Conservation (phyloP, 495 filamentous ascomycete species). For the Penicillium taxi region DNA sequence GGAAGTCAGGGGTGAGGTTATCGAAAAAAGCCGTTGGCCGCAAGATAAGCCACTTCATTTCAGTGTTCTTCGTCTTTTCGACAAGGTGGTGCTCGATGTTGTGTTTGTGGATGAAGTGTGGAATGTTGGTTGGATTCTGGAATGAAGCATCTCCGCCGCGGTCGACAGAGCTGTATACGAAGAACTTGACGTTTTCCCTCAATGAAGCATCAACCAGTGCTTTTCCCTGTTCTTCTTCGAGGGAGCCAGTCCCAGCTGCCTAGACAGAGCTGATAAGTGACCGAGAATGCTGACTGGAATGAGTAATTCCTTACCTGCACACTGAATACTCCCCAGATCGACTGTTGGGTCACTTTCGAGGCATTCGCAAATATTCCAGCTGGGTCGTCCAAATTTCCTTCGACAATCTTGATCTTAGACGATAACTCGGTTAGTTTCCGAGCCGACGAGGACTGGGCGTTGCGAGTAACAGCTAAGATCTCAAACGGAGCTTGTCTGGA, state of each 20-base stretch:
- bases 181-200: conserved; percentile 48
- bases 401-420: conserved; percentile 41
- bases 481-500: conserved; percentile 38
- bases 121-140: conserved; percentile 49
- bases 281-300: conserved; percentile 26
- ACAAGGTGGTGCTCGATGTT: conserved; percentile 56
- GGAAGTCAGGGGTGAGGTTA: conserved; percentile 49
- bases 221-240: conserved; percentile 55
- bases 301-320: conserved; percentile 28
- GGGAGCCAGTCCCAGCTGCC: too few relatives aligned
- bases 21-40: conserved; percentile 65
- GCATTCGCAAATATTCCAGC: conserved; percentile 45
- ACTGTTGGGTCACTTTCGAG: conserved; percentile 29
- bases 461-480: conserved; percentile 64
- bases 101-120: conserved; percentile 59
- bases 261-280: too few relatives aligned
- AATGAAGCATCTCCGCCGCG: conserved; percentile 53
- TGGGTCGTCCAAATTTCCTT: conserved; percentile 49
- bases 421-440: conserved; percentile 40
- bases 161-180: conserved; percentile 63
- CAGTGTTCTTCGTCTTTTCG: conserved; percentile 22
- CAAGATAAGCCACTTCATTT: conserved; percentile 54
- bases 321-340: conserved; percentile 48
- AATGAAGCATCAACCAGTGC: conserved; percentile 52
- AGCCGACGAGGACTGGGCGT: conserved; percentile 45